These are phyloP conservation scores for Sanghuangporus sanghuang DNA, from an alignment of 1,284 basidiomycete genomes.

Conservation along the genomic window DNA sequence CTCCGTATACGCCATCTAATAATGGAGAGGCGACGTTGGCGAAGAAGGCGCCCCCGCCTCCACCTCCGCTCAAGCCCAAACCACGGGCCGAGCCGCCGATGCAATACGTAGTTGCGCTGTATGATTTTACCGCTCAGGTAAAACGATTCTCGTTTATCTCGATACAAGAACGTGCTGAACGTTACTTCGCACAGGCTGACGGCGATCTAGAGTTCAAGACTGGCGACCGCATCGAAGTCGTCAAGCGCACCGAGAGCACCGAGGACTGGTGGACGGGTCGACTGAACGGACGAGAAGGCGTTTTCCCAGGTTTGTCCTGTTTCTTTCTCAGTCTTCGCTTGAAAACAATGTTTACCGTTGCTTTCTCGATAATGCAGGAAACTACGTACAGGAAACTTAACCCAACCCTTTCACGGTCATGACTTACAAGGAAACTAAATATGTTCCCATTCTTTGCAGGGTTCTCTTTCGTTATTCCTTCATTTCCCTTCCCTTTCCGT, in stretches of 20 bases:
- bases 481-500: neutral
- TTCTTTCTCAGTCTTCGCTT: neutral
- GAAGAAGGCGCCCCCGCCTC: conserved; percentile 85
- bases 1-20: conserved; percentile 46
- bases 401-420: neutral
- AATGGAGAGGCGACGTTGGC: conserved; percentile 37
- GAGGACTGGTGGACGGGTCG: conserved; percentile 99
- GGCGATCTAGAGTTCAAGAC: conserved; percentile 90
- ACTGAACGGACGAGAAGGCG: conserved; percentile 80
- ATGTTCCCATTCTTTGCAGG: neutral
- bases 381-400: conserved; percentile 35
- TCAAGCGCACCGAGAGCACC: conserved; percentile 77
- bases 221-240: conserved; percentile 92
- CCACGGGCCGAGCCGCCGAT: conserved; percentile 54
- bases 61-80: conserved; percentile 77
- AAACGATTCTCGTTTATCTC: conserved; percentile 14
- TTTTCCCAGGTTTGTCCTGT: conserved; percentile 79
- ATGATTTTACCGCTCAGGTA: conserved; percentile 89
- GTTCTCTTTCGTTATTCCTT: neutral
- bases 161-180: neutral
- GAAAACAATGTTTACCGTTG: neutral
- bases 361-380: conserved; percentile 20
- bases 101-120: conserved; percentile 88
- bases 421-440: neutral
- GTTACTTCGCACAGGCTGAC: conserved; percentile 57